phyloP scores from a whole-genome alignment of 2,329 filamentous ascomycete genomes.

The Cladosporium sp. region DNA sequence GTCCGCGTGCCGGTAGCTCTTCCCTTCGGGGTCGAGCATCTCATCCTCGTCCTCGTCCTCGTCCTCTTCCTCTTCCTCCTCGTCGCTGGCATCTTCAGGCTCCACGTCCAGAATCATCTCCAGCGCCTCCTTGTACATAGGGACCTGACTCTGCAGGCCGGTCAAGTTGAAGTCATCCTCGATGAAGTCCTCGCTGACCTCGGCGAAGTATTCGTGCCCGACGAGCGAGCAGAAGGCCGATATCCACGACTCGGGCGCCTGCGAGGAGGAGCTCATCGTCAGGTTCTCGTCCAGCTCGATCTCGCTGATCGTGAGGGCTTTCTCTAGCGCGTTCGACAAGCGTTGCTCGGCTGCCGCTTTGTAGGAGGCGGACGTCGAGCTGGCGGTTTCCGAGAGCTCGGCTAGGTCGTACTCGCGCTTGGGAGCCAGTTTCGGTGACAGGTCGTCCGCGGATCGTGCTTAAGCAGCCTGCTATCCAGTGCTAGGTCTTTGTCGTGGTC shows the following conservation, averaged over 20 bases:
- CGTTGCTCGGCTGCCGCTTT: conserved; percentile 14
- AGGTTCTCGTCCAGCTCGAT: conserved; percentile 8
- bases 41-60: conserved; percentile 52
- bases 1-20: conserved; percentile 29
- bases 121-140: conserved; percentile 97
- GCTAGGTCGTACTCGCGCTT: conserved; percentile 9
- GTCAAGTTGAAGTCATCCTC: conserved; percentile 99
- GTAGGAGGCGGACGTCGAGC: conserved; percentile 6
- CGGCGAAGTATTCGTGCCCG: conserved; percentile 97
- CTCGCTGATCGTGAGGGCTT: conserved; percentile 22
- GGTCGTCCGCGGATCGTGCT: not conserved
- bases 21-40: conserved; percentile 53
- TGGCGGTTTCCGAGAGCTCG: conserved; percentile 7
- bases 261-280: conserved; percentile 52
- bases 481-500: not conserved
- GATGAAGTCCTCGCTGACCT: conserved; percentile 98
- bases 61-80: conserved; percentile 66
- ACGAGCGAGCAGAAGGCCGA: conserved; percentile 91
- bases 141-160: conserved; percentile 86
- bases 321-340: conserved; percentile 25
- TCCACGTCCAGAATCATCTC: conserved; percentile 99
- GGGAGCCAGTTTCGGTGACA: conserved; percentile 4
- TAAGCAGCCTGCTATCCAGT: not conserved
- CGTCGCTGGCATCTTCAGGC: conserved; percentile 86
- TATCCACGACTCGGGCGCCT: conserved; percentile 85